Evolutionary conservation across 164 flowering plant genomes (phyloP), one percentile per base, ranked within the genome.

Genomic region (Umbellularia californica): DNA sequence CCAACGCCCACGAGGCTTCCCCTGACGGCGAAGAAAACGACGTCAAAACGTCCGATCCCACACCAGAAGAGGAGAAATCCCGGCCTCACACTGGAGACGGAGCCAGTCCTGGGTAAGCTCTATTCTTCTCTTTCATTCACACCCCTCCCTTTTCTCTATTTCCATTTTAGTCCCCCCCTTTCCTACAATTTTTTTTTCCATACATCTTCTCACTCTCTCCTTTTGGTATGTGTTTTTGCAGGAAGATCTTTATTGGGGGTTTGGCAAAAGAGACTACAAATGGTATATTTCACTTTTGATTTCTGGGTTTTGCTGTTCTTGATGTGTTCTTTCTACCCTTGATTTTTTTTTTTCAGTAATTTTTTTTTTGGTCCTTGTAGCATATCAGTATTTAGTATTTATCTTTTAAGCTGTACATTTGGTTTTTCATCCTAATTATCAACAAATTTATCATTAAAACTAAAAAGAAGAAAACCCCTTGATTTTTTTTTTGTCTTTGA

Each of bases 171-270:
- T 41, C 12, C 23, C n/a, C 22, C 19, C 30, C n/a, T 11, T 9
- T 1, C 17, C 1, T 11, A 2, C 58, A 52, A 1, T 52, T 17
- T 52, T 52, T 52, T 55, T 55, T 15, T 55, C 13, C 60, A 55
- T 3, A 17, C 0, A 15, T 20, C 60, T 55, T 55, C n/a, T 55
- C 60, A 15, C 50, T 17, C 30, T 14, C 14, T 63, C 64, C 67
- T 22, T 70, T 72, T 69, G 70, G 9, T 47, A 74, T 35, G 23
- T 70, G n/a, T 72, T 74, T 79, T 83, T 79, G 83, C 88, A 92
- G 97, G 70, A 92, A 92, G 79, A 92, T 92, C 28, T 92, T 92
- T 77, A 84, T 92, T 65, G 97, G 97, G 66, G 97, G 97, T 81
- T 86, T 92, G 73, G 88, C 97, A 41, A 88, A 90, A 81, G 97